These are phyloP conservation scores for Raphanus raphanistrum DNA, from an alignment of 345 rosid genomes.

Conservation along the genomic window DNA sequence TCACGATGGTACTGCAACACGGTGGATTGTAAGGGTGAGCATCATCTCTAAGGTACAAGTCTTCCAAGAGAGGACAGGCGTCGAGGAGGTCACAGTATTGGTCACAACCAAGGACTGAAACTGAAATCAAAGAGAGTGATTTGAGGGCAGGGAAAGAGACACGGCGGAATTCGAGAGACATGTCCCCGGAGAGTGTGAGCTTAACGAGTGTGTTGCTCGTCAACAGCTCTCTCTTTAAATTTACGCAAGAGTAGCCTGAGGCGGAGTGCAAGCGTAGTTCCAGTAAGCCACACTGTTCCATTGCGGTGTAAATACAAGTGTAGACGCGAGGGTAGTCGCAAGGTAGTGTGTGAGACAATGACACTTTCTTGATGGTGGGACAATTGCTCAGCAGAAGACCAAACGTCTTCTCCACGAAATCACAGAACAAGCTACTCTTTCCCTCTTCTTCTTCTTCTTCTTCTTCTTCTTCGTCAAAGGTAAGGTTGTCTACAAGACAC, in stretches of 20 bases:
- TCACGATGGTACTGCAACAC: background rate
- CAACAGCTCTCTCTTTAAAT: background rate
- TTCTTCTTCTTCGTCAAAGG: background rate
- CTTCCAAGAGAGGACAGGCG: background rate
- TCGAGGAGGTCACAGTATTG: background rate
- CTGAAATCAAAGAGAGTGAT: background rate
- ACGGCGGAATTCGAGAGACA: background rate
- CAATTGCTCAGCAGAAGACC: background rate
- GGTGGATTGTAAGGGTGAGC: background rate
- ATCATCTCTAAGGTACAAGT: background rate
- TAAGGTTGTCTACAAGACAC: background rate
- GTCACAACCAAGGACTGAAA: background rate
- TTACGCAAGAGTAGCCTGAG: background rate
- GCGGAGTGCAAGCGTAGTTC: background rate
- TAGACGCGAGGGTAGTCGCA: too few species aligned
- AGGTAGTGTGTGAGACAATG: background rate
- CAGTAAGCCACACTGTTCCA: background rate
- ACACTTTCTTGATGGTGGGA: background rate
- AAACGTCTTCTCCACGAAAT: background rate
- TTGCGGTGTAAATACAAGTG: background rate
- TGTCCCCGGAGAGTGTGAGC: background rate
- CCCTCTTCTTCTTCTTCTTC: too few species aligned
- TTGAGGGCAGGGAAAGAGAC: conserved; percentile 5
- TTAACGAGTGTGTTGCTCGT: background rate
- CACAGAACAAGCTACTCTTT: background rate